Base-by-base conservation (phyloP, 2,329 filamentous ascomycete genomes). In the Mariannaea sp. region DNA sequence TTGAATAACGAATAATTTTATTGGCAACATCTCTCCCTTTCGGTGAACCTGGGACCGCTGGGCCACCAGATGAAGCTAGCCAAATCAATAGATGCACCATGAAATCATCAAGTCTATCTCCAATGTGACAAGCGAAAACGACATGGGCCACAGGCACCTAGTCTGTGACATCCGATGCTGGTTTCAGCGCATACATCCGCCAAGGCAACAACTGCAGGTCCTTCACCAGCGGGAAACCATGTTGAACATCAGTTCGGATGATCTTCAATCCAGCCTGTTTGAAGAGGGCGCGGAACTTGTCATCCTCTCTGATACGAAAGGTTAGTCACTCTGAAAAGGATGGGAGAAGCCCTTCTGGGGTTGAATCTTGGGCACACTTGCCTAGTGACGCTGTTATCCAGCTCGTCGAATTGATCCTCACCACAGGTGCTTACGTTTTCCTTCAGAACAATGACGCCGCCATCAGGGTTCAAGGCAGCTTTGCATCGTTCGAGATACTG, bases 341-440 rank as follows among this genome's bases (percentile, higher is more conserved):
- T 24, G 22, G 8, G 5, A 8, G 22, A 8, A 24, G 5, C 8
- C 8, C 22, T 24, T 17, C 22, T 14, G 22, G 12, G 5, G 8
- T 14, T 26, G 17, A 17, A 7, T 24, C 20, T 9, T 14, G 12
- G 22, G 22, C 7, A 7, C 7, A 68, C 69, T 49, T 59, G 83
- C 82, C 81, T 81, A 3, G 90, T 96, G 2, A 96, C 87, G 62
- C 85, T 88, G 63, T 84, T 90, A 67, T 96, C 91, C 55, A 79
- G 68, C 7, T 84, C 81, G 68, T 96, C 90, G 67, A 86, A 96
- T 17, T 88, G 73, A 69, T 96, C 91, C 26, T 75, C 69, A 0
- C 73, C 73, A 24, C 71, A 80, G 59, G 75, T 79, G 53, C 72
- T 80, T 57, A 90, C 68, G 65, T 96, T 97, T 76, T 97, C 92